Base-by-base conservation (phyloP, 495 filamentous ascomycete species). In the Choiromyces venosus region DNA sequence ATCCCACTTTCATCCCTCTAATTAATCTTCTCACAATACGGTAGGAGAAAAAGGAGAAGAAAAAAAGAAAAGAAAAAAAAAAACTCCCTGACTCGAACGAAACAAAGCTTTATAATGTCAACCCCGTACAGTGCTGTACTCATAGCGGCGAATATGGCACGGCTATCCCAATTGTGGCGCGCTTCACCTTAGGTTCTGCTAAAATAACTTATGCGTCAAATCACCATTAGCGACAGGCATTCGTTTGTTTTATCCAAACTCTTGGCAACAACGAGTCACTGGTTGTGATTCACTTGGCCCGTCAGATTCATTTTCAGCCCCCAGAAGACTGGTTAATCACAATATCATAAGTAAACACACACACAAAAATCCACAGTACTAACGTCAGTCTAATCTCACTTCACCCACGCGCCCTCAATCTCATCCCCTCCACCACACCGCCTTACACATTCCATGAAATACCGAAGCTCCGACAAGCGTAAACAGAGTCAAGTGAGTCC, bases 221-320 rank as follows among this genome's bases (percentile, higher is more conserved):
- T 56, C 29, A 61, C 52, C 12, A 16, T 40, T 2, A 40, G 39
- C 44, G 21, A 29, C 6, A 61, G n/a, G 52, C n/a, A 61, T 61
- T 61, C 9, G 10, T 61, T 61, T n/a, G 71, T 12, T 37, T 67
- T 67, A 67, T 67, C 33, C 10, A n/a, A 19, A 36, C 12, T 40
- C 66, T 67, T 40, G 66, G 66, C 36, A 21, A n/a, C 21, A n/a
- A 14, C 36, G 66, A 37, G 66, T 37, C 66, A 67, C 36, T 67
- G 66, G 66, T 12, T 37, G 33, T 67, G 66, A 40, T 37, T 37
- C 36, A 37, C 33, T 39, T 61, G n/a, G 25, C n/a, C 52, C n/a
- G n/a, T 67, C 66, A 19, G 66, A 29, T 61, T 61, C 52, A 61
- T 61, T 61, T 61, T 61, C 52, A 61, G 52, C 52, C 52, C 52